Evolutionary conservation across 1,284 basidiomycete species (phyloP), one percentile per base, ranked within the genome.

Genomic region (Cryptococcus depauperatus): DNA sequence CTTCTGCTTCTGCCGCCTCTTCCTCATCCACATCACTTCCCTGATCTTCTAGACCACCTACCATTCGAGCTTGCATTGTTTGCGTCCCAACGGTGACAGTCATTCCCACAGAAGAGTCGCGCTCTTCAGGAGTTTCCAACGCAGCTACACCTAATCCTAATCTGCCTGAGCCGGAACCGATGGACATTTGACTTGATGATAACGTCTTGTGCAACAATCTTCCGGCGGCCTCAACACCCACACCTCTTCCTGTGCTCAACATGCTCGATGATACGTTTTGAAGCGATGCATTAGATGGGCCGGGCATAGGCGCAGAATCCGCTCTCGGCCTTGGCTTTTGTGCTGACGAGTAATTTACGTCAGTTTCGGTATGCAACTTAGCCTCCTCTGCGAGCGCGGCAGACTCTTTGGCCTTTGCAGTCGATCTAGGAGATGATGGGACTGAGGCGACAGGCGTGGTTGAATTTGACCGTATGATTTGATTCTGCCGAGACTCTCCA

Each of bases 111-210:
- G 39, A 41, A 7, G 39, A 41, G 11, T 28, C 39, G n/a, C 26
- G 28, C 14, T 41, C 39, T 30, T 41, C 39, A 4, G 39, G 39
- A 1, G 39, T 41, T 5, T 26, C 44, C 5, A 18, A 18, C 32
- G 32, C 46, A 28, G 71, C 74, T 34, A 74, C 75, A 4, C 75
- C 77, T 8, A 79, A 79, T 22, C 14, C 14, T 8, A 79, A 79
- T 22, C 14, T 19, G 10, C 25, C 26, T 8, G 21, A 30, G 14
- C 26, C 10, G 21, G 39, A 23, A 76, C 76, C 34, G 56, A 45
- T 54, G 11, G 58, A 60, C n/a, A 50, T 51, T 28, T 53, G 55
- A 19, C 53, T 57, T 4, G 52, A 39, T 37, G 55, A 56, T 11
- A 62, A 40, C 1, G 55, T 55, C 14, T 45, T 41, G 32, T 60